Evolutionary conservation across 1,284 basidiomycete species (phyloP), one percentile per base, ranked within the genome.

Genomic region (Ceratobasidium sp.): DNA sequence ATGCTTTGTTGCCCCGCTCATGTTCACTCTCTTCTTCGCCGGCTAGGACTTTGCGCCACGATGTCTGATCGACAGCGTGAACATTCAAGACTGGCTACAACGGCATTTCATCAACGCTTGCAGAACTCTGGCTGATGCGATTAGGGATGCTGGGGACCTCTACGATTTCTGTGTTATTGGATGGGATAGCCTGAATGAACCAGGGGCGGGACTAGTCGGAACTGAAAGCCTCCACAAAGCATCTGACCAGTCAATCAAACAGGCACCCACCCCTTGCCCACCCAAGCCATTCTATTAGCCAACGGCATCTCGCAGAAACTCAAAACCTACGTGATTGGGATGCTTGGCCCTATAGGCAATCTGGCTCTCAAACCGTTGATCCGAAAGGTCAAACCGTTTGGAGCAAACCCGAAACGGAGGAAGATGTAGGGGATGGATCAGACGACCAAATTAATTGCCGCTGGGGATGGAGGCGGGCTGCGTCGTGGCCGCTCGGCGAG

Each of bases 131-230:
- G 95, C 93, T 0, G 89, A 94, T 81, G 88, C 89, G 35, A 93
- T 99, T 54, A 84, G 85, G 1, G 89, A 89, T 17, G 93, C 91
- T 0, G 92, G 91, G 0, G 91, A 90, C 63, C 85, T 99, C n/a
- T 84, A 93, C 31, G 97, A 99, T 61, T 89, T 91, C 56, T 96
- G 94, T 79, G 90, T 99, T 31, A 92, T 99, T 76, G 97, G 97
- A 0, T 99, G 97, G 97, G 97, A 99, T 82, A 94, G 92, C 80
- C 86, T 99, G 84, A 99, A 99, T 83, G 97, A 99, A 84, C 97
- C 97, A 0, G 92, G 91, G 61, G 94, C 96, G 79, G 97, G 97
- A 0, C 87, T 97, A 76, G 89, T 94, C 64, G 94, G 94, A 0
- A 91, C 92, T 82, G 84, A 87, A 0, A 90, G 97, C 82, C 86